Base-by-base conservation (phyloP, 257 asterid species). In the Cinchona pubescens region DNA sequence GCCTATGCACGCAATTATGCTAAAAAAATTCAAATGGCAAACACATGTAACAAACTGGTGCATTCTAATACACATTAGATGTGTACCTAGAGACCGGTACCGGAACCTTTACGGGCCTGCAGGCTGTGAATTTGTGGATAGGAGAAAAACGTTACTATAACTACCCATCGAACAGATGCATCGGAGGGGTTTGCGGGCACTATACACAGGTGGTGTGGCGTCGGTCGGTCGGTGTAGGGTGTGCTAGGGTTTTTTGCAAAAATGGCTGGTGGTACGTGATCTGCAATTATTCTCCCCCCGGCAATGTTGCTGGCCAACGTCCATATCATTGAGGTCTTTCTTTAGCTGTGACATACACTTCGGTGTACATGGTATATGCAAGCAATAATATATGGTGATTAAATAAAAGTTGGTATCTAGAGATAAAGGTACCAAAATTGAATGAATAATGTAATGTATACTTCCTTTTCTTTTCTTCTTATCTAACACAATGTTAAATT, bases 11-110 rank as follows among this genome's bases (percentile, higher is more conserved):
- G 42, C 2, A 79, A 67, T 63, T 88, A 88, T 29, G 93, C 78
- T 4, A 82, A 76, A 21, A 40, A 45, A 6, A 29, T 27, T 5
- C 79, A 86, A 74, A 5, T 27, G 3, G 78, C 82, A 0, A 86
- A 75, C 7, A 55, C 61, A 19, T 88, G 93, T 78, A 81, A 81
- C 32, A 74, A 53, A 7, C 48, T 88, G 29, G 76, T 79, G 2
- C 87, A 88, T 18, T 88, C 92, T 0, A 27, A 60, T 35, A 81
- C 74, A 0, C 81, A 78, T 3, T 84, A 84, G 90, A 86, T 0
- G 90, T 84, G 74, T 86, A 88, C 35, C 78, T 88, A 0, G 89
- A 89, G 16, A 70, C 60, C 21, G 88, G 88, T 2, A 18, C 56
- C 2, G 82, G 82, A 0, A 74, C 51, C 2, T 82, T 85, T 73